phyloP scores from a whole-genome alignment of 2,329 filamentous ascomycete species.

The Neocatenulostroma microsporum region DNA sequence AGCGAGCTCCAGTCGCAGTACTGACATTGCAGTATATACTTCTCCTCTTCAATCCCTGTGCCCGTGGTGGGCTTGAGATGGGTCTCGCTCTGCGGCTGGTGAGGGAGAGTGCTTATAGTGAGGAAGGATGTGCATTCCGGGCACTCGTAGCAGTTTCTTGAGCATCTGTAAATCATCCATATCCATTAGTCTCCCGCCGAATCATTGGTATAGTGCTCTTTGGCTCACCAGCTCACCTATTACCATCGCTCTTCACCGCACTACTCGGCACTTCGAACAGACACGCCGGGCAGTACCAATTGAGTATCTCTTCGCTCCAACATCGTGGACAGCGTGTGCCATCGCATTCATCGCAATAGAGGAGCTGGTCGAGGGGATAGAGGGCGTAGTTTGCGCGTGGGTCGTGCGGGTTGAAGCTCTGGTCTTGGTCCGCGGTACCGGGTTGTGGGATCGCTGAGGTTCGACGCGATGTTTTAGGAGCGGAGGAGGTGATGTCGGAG shows the following conservation, averaged over 20 bases:
- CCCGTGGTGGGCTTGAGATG: constrained; percentile 15
- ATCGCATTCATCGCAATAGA: constrained; percentile 97
- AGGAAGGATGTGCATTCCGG: constrained; percentile 79
- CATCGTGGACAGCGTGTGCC: constrained; percentile 91
- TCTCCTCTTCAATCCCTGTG: constrained; percentile 15
- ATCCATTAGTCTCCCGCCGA: not conserved
- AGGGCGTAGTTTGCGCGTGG: constrained; percentile 83
- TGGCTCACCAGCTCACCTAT: constrained; percentile 56
- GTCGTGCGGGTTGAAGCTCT: constrained; percentile 77
- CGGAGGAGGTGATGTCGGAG: constrained; percentile 41
- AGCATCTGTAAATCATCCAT: constrained; percentile 43
- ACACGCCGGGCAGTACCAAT: constrained; percentile 91
- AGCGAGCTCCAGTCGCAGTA: constrained; percentile 91
- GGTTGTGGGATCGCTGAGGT: constrained; percentile 20
- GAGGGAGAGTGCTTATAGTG: constrained; percentile 62
- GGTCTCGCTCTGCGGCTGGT: constrained; percentile 28
- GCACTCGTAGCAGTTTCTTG: constrained; percentile 91
- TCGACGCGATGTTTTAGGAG: too few species aligned
- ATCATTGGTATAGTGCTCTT: not conserved
- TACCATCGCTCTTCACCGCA: constrained; percentile 84
- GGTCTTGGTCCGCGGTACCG: constrained; percentile 48
- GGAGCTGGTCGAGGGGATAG: constrained; percentile 83
- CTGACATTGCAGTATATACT: constrained; percentile 71
- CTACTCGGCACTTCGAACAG: constrained; percentile 93
- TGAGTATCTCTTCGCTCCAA: constrained; percentile 85